Evolutionary conservation across 129 eudicot genomes (phyloP).

Genomic region (Flaveria ramosissima): DNA sequence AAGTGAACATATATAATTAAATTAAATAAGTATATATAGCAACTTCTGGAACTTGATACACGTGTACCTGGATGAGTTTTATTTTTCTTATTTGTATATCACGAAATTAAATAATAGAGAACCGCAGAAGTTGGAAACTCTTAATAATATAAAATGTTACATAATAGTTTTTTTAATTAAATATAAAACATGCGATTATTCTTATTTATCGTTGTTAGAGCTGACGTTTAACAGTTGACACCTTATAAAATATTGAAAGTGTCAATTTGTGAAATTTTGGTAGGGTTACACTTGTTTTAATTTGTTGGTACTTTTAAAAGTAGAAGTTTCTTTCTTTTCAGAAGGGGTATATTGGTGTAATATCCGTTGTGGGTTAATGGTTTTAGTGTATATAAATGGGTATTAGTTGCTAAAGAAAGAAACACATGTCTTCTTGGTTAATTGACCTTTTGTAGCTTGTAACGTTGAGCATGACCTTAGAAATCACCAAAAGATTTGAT

Average conservation of each 20-base stretch:
- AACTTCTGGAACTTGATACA: constrained; percentile 2
- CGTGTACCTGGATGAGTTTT: not conserved
- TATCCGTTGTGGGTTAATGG: not conserved
- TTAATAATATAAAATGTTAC: not conserved
- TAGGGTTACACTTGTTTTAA: not conserved
- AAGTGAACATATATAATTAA: not conserved
- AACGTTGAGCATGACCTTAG: too few relatives aligned
- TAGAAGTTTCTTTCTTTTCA: not conserved
- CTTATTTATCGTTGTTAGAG: too few relatives aligned
- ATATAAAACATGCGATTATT: too few relatives aligned
- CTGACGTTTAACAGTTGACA: too few relatives aligned
- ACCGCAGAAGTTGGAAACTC: not conserved
- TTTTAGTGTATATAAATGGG: not conserved
- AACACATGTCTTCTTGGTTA: not conserved
- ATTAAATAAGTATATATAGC: not conserved
- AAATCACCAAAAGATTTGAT: too few relatives aligned
- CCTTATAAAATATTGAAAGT: not conserved
- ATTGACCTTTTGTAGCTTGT: not conserved
- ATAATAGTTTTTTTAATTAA: not conserved
- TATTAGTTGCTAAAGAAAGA: not conserved
- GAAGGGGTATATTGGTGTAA: not conserved
- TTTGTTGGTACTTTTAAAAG: not conserved
- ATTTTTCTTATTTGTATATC: not conserved
- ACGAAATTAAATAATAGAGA: too few relatives aligned
- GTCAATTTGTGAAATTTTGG: not conserved